Evolutionary conservation across 2,329 filamentous ascomycete species (phyloP).

Genomic region (Furcasterigmium sp.): DNA sequence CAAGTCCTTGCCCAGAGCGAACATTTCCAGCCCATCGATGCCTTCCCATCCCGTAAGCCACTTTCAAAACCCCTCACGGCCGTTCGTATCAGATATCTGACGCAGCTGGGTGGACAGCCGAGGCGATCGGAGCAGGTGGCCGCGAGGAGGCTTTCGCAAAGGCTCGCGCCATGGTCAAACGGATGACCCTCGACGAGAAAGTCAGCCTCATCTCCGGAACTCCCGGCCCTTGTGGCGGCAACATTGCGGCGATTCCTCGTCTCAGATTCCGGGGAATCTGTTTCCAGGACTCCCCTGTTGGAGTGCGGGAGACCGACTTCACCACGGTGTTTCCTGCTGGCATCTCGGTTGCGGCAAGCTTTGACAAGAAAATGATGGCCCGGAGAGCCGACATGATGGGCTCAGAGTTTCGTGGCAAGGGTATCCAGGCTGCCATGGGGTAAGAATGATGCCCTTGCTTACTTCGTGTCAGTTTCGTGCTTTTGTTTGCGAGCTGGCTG

Average conservation of each 20-base stretch:
- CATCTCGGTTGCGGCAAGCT: constrained; percentile 77
- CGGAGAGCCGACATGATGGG: constrained; percentile 43
- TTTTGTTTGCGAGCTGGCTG: too few relatives aligned
- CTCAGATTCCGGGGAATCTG: constrained; percentile 69
- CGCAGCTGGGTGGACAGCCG: too few relatives aligned
- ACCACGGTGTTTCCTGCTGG: constrained; percentile 77
- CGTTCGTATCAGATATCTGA: too few relatives aligned
- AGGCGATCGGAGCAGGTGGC: too few relatives aligned
- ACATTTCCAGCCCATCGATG: too few relatives aligned
- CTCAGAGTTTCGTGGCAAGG: constrained; percentile 59
- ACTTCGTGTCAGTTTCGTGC: too few relatives aligned
- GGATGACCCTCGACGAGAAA: constrained; percentile 81
- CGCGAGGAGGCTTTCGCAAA: constrained; percentile 74
- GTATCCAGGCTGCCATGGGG: too few relatives aligned
- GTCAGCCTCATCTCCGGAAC: constrained; percentile 83
- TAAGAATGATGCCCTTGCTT: too few relatives aligned
- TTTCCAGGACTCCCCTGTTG: constrained; percentile 79
- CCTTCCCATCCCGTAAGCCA: too few relatives aligned
- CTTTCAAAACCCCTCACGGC: too few relatives aligned
- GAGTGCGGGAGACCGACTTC: constrained; percentile 72
- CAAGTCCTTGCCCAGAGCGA: too few relatives aligned
- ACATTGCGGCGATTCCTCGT: constrained; percentile 65
- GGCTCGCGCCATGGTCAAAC: constrained; percentile 74
- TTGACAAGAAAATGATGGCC: constrained; percentile 64
- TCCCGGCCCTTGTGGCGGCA: constrained; percentile 71